Conservation (phyloP, 73 alveolate genomes). For the Uronychia setigera region DNA sequence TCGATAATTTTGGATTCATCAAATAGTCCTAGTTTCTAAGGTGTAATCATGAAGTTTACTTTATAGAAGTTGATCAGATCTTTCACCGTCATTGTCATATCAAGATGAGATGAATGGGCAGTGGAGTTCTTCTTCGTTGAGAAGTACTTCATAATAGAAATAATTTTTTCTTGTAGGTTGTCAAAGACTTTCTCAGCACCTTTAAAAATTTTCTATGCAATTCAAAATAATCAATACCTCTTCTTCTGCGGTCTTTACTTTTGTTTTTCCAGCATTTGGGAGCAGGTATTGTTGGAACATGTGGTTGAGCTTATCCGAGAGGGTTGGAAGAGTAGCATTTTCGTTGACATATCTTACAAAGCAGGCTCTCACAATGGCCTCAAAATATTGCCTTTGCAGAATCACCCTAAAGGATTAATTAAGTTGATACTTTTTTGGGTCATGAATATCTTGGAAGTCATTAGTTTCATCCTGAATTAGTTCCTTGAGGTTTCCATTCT, state of each 20-base stretch:
- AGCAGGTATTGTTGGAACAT: slow-evolving; percentile 24
- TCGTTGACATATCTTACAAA: slow-evolving; percentile 68
- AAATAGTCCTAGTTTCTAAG: background rate
- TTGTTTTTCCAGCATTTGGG: slow-evolving; percentile 36
- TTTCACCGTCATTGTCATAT: slow-evolving; percentile 35
- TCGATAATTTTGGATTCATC: background rate
- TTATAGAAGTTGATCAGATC: slow-evolving; percentile 34
- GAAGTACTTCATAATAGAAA: slow-evolving; percentile 25
- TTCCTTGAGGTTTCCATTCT: slow-evolving; percentile 23
- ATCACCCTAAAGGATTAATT: slow-evolving; percentile 18
- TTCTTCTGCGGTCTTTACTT: slow-evolving; percentile 43
- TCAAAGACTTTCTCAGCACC: slow-evolving; percentile 52
- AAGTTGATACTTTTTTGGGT: slow-evolving; percentile 17
- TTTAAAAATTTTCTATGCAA: slow-evolving; percentile 28
- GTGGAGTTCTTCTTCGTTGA: slow-evolving; percentile 25
- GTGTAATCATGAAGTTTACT: background rate
- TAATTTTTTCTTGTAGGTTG: slow-evolving; percentile 10
- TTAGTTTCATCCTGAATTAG: slow-evolving; percentile 40
- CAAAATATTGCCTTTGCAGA: slow-evolving; percentile 69
- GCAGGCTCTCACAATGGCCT: slow-evolving; percentile 83
- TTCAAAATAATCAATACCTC: slow-evolving; percentile 14
- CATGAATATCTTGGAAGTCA: slow-evolving; percentile 15
- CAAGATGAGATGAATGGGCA: slow-evolving; percentile 9
- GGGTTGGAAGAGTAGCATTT: slow-evolving; percentile 17
- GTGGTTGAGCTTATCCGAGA: slow-evolving; percentile 32